Percentiles rank a stretch among this genome's conserved stretches.
These are phyloP conservation scores for Chytridium lagenaria DNA, from an alignment of 371 early-diverging fungal species.

Conservation along the genomic window DNA sequence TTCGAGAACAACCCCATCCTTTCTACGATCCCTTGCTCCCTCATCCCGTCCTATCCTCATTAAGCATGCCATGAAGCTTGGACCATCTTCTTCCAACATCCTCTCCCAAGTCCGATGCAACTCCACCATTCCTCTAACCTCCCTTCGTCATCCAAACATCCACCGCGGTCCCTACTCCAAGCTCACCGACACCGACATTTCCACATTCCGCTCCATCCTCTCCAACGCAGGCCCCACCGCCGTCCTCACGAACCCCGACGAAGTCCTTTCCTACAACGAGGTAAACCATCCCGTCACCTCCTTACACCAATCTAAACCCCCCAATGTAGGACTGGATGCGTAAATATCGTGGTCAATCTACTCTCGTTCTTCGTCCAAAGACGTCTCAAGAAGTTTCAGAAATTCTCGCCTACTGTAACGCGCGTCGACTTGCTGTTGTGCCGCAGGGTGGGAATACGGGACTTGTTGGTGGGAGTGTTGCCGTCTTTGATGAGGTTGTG, in stretches of 20 bases:
- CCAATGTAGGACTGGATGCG: conserved; percentile 81
- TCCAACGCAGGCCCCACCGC: conserved; percentile 38
- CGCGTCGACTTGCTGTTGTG: conserved; percentile 84
- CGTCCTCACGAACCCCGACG: conserved; percentile 32
- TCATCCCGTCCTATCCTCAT: too few species aligned
- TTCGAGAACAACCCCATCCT: too few species aligned
- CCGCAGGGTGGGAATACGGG: conserved; percentile 99
- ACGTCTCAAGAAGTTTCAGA: conserved; percentile 85
- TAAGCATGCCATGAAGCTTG: too few species aligned
- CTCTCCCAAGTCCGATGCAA: too few species aligned
- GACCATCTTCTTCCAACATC: too few species aligned
- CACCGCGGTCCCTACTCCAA: conserved; percentile 62
- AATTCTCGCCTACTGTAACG: conserved; percentile 88
- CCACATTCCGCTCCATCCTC: conserved; percentile 62
- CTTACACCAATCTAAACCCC: background rate
- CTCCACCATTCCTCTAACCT: background rate
- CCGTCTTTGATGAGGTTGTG: conserved; percentile 94
- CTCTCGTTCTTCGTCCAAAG: conserved; percentile 83
- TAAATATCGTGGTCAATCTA: conserved; percentile 87
- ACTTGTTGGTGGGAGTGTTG: conserved; percentile 83
- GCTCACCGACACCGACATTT: conserved; percentile 65
- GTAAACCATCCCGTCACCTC: conserved; percentile 23
- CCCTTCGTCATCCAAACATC: background rate
- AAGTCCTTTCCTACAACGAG: conserved; percentile 44
- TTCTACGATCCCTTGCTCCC: too few species aligned